Evolutionary conservation across 768 basidiomycete species (phyloP), one percentile per base, ranked within the genome.

Genomic region (Hypholoma sublateritium): DNA sequence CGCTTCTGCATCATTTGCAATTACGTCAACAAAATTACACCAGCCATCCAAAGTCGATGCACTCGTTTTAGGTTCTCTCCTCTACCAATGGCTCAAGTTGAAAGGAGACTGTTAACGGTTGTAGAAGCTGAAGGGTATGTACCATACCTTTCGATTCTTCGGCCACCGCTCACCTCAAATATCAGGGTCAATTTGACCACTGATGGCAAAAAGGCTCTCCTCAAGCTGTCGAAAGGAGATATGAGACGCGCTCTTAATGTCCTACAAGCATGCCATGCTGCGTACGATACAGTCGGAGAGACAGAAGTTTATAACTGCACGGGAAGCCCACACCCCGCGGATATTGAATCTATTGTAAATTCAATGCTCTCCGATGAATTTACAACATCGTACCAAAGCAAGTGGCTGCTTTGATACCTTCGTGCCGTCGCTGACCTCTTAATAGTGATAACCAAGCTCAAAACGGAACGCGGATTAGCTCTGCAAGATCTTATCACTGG

Each of bases 1-100:
- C 88, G 97, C 37, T 99, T 99, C 73, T 99, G 97, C 74, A 99
- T 99, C 66, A 96, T 99, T 57, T 98, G 97, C 81, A 99, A 99
- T 74, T 99, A 99, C 65, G 97, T 98, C 71, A 98, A 98, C 83
- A 98, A 98, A 73, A 98, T 99, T 66, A 87, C 89, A 1, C 97
- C 97, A 2, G 97, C 97, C 34, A 97, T 99, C 49, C 97, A 99
- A 74, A 97, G 94, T 73, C 90, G 97, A 49, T 98, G 97, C 74
- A 99, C 97, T 5, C 83, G 96, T 42, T 99, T 98, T 75, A 83
- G 97, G 46, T 98, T 99, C 76, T 95, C 93, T 8, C 97, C 97
- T 1, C 72, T 98, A 17, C 93, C 95, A 1, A 85, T 89, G 14
- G 62, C 65, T 8, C 92, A 98, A 70, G 91, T 98, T 1, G 88